Base-by-base conservation (phyloP, 306 rosid genomes). In the Medicago arabica region DNA sequence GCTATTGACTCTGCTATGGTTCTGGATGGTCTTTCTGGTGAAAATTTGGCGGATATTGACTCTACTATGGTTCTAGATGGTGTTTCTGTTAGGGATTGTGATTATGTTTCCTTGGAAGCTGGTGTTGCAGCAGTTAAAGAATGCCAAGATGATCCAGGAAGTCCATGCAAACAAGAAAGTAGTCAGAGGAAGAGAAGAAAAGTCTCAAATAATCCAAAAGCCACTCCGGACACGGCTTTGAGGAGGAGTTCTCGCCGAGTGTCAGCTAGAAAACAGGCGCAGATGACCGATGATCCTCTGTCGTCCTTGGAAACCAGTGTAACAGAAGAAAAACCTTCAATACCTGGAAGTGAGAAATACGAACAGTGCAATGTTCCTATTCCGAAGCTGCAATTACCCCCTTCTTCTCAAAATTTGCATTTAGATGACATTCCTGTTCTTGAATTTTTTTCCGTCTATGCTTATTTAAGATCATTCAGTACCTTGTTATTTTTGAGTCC, bases 211-310 rank as follows among this genome's bases (percentile, higher is more conserved):
- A 73, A 79, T 68, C 54, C 77, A 53, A 79, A 55, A 28, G 31
- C 85, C 67, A 72, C 87, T 39, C 67, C 91, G 5, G 90, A 83
- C 75, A 86, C 93, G 8, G 86, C 80, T 81, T 81, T 95, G 83
- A 89, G 99, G 90, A 90, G 99, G 91, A 96, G 98, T 82, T 68
- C 96, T 84, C 99, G 99, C 55, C 83, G 96, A 73, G 96, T 91
- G 47, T 84, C 90, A 28, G 87, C 89, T 60, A 85, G 71, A 69
- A 87, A 82, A 47, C 81, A 11, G 60, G 82, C 70, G 34, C 76
- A 77, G 82, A 76, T 70, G 49, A 87, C 44, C 65, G 80, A 80
- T 58, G 90, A 85, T 83, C 74, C 78, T 18, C 50, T 76, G 72
- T 19, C 72, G 2, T 85, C 95, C 21, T 83, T 87, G 57, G 86